Conservation (phyloP, 2,329 filamentous ascomycete species). For the Botrytis hyacinthi region DNA sequence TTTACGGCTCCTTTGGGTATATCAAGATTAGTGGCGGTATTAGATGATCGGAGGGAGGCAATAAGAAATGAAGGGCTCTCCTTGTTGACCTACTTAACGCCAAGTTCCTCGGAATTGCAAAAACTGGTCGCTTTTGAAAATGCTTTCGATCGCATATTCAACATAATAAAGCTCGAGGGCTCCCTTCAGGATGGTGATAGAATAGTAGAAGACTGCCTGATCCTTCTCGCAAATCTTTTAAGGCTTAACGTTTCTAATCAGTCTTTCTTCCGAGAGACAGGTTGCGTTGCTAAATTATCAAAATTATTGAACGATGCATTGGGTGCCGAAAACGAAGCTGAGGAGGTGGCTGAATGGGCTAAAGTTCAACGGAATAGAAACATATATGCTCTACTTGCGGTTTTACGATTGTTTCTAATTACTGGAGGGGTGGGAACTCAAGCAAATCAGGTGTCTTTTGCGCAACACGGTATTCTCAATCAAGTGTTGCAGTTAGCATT, state of each 20-base stretch:
- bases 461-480: conserved; percentile 75
- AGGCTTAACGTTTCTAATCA: conserved; percentile 89
- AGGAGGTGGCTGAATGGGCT: conserved; percentile 69
- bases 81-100: conserved; percentile 85
- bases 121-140: conserved; percentile 95
- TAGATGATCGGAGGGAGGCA: conserved; percentile 84
- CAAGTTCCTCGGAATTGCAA: conserved; percentile 82
- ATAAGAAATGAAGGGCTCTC: conserved; percentile 83
- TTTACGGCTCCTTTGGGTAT: conserved; percentile 86
- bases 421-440: conserved; percentile 75
- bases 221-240: conserved; percentile 84
- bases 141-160: conserved; percentile 84
- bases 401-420: conserved; percentile 82
- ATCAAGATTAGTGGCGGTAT: conserved; percentile 74
- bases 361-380: conserved; percentile 82
- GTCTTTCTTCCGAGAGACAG: conserved; percentile 87
- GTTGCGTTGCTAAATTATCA: conserved; percentile 71
- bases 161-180: conserved; percentile 78
- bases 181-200: conserved; percentile 79
- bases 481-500: conserved; percentile 83
- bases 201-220: conserved; percentile 88
- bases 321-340: conserved; percentile 52
- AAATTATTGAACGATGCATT: conserved; percentile 63
- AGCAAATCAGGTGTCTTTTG: conserved; percentile 83
- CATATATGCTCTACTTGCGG: conserved; percentile 81